Percentiles rank a stretch among this genome's conserved stretches.
Evolutionary conservation across 768 basidiomycete species (phyloP).

Genomic region (Boletus pseudopeckii): DNA sequence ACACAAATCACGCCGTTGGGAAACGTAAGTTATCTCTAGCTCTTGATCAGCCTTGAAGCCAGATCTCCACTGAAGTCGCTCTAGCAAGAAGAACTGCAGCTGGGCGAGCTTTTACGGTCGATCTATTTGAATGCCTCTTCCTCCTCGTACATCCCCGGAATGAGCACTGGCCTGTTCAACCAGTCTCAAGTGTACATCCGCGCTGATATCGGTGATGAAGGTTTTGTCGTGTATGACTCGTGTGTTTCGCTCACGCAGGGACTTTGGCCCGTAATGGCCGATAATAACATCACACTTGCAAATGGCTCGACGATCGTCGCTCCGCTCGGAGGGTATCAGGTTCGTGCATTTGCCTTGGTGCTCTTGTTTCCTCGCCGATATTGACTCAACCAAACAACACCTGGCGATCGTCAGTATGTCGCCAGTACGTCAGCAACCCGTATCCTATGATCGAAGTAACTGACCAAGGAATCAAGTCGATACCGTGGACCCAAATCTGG

Average conservation of each 20-base stretch:
- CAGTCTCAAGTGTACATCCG: conserved; percentile 44
- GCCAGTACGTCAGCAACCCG: conserved; percentile 33
- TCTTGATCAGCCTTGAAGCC: background rate
- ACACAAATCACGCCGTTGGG: conserved; percentile 69
- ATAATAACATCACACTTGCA: conserved; percentile 55
- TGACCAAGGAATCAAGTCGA: conserved; percentile 42
- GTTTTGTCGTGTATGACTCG: conserved; percentile 62
- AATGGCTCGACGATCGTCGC: conserved; percentile 58
- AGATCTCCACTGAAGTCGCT: background rate
- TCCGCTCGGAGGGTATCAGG: conserved; percentile 66
- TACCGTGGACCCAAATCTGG: conserved; percentile 57
- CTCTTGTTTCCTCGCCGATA: conserved; percentile 11
- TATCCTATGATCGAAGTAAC: background rate
- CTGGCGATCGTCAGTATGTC: conserved; percentile 31
- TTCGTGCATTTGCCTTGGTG: conserved; percentile 9
- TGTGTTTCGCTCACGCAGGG: conserved; percentile 69
- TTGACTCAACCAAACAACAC: background rate
- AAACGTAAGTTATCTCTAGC: conserved; percentile 40
- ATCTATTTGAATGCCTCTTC: conserved; percentile 55
- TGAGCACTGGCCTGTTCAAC: conserved; percentile 33
- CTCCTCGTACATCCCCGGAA: conserved; percentile 46
- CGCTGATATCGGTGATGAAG: conserved; percentile 70
- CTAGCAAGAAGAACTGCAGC: conserved; percentile 55
- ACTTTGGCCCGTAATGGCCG: conserved; percentile 50
- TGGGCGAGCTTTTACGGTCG: conserved; percentile 50